phyloP scores from a whole-genome alignment of 1,139 yeast genomes.

The Yamadazyma songkhlaensis region DNA sequence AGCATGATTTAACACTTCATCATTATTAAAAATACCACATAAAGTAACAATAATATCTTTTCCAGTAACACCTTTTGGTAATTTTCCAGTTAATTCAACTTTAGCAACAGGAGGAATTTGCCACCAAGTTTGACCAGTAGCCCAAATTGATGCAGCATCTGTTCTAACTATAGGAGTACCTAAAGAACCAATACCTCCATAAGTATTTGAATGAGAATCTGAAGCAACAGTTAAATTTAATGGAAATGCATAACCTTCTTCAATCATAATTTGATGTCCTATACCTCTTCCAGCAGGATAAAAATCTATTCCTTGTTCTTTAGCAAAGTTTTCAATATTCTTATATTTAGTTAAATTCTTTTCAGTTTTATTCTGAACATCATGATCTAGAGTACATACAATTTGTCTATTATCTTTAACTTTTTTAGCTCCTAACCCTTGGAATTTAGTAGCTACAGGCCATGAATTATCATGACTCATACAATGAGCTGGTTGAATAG shows the following conservation, averaged over 20 bases:
- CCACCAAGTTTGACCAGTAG: slow-evolving; percentile 99
- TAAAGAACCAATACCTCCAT: slow-evolving; percentile 93
- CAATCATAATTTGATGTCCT: slow-evolving; percentile 98
- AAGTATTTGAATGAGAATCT: slow-evolving; percentile 95
- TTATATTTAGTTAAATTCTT: slow-evolving; percentile 82
- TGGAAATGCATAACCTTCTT: slow-evolving; percentile 98
- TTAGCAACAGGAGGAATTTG: slow-evolving; percentile 98
- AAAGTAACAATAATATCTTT: slow-evolving; percentile 95
- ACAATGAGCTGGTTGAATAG: slow-evolving; percentile 93
- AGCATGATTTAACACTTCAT: slow-evolving; percentile 95
- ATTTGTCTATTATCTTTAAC: slow-evolving; percentile 86
- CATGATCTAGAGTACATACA: slow-evolving; percentile 95
- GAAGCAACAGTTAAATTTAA: slow-evolving; percentile 91
- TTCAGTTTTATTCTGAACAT: slow-evolving; percentile 89
- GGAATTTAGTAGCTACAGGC: slow-evolving; percentile 98
- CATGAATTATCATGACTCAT: slow-evolving; percentile 99
- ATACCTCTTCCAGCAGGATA: slow-evolving; percentile 99
- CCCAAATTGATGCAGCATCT: slow-evolving; percentile 99
- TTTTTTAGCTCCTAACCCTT: slow-evolving; percentile 86
- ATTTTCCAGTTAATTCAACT: slow-evolving; percentile 78
- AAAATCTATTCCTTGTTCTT: slow-evolving; percentile 90
- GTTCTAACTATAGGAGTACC: slow-evolving; percentile 99
- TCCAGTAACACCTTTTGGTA: slow-evolving; percentile 89
- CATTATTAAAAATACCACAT: slow-evolving; percentile 93
- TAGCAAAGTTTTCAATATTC: slow-evolving; percentile 87